A percentile compares a stretch with the other conserved stretches of the same genome.
Evolutionary conservation across 441 rosid species (phyloP).

Genomic region (Corymbia calophylla): DNA sequence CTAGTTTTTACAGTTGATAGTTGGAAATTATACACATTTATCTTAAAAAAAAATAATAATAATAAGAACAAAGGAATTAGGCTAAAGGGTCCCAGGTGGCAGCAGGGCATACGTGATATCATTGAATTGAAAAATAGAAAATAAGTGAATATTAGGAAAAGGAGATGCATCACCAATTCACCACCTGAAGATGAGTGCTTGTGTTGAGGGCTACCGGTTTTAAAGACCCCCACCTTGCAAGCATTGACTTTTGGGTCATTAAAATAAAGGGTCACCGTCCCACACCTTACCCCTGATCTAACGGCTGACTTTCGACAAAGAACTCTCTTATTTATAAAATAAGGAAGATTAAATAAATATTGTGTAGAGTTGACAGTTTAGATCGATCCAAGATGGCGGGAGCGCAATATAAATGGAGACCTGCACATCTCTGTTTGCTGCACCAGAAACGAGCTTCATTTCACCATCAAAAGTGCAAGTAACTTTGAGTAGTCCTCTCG

Average conservation of each 20-base stretch:
- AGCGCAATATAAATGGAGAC: conserved; percentile 32
- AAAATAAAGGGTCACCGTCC: conserved; percentile 21
- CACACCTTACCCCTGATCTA: conserved; percentile 2
- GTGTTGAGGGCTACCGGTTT: neutral
- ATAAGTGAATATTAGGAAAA: too few species aligned
- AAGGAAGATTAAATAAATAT: neutral
- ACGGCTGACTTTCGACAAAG: conserved; percentile 6
- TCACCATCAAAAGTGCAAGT: neutral
- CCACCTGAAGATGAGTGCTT: neutral
- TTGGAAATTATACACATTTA: too few species aligned
- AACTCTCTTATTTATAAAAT: neutral
- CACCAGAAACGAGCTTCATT: neutral
- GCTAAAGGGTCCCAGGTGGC: neutral
- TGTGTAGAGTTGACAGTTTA: conserved; percentile 15
- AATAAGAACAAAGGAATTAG: neutral
- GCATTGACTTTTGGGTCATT: conserved; percentile 16
- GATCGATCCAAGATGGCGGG: conserved; percentile 23
- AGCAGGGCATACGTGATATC: neutral
- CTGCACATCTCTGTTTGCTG: neutral
- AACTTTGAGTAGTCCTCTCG: neutral
- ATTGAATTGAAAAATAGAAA: neutral
- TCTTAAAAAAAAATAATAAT: too few species aligned
- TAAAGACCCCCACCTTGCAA: neutral
- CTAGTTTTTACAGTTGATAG: too few species aligned
- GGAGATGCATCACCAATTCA: too few species aligned